Evolutionary conservation across 2,329 filamentous ascomycete genomes (phyloP).

Genomic region (Truncatella angustata): DNA sequence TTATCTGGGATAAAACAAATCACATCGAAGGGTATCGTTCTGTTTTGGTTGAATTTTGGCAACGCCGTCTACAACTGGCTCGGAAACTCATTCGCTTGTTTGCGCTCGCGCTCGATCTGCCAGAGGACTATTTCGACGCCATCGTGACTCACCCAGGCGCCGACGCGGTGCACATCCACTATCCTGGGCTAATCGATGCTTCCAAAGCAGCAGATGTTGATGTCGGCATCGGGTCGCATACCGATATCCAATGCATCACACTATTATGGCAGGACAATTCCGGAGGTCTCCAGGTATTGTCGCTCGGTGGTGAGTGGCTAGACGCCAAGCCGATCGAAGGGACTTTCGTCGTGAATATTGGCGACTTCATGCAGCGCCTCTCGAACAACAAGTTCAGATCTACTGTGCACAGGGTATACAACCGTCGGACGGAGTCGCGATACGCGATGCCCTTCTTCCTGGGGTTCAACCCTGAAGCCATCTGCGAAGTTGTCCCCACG

Average conservation of each 20-base stretch:
- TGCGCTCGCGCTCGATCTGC: slow-evolving; percentile 37
- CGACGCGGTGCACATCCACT: slow-evolving; percentile 30
- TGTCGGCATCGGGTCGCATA: slow-evolving; percentile 42
- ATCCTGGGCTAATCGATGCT: slow-evolving; percentile 30
- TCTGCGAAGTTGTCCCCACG: slow-evolving; percentile 31
- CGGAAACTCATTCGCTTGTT: slow-evolving; percentile 37
- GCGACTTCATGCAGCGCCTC: slow-evolving; percentile 38
- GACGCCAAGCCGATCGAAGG: slow-evolving; percentile 39
- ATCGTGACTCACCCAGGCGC: slow-evolving; percentile 30
- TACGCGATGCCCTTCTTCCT: slow-evolving; percentile 42
- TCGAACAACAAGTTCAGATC: slow-evolving; percentile 31
- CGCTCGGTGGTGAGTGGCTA: slow-evolving; percentile 42
- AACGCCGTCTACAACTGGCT: slow-evolving; percentile 32
- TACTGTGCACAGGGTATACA: slow-evolving; percentile 39
- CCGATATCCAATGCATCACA: slow-evolving; percentile 48
- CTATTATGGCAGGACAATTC: slow-evolving; percentile 42
- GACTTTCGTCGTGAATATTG: slow-evolving; percentile 45
- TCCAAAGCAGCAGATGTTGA: slow-evolving; percentile 18
- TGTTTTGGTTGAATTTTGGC: slow-evolving; percentile 32
- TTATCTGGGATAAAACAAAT: slow-evolving; percentile 22
- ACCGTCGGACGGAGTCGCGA: slow-evolving; percentile 33
- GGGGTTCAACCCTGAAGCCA: slow-evolving; percentile 34
- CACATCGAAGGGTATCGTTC: slow-evolving; percentile 34
- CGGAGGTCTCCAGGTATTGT: slow-evolving; percentile 44
- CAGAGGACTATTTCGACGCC: slow-evolving; percentile 38